These are phyloP conservation scores for Erodium moschatum DNA, from an alignment of 441 rosid species.

Conservation along the genomic window DNA sequence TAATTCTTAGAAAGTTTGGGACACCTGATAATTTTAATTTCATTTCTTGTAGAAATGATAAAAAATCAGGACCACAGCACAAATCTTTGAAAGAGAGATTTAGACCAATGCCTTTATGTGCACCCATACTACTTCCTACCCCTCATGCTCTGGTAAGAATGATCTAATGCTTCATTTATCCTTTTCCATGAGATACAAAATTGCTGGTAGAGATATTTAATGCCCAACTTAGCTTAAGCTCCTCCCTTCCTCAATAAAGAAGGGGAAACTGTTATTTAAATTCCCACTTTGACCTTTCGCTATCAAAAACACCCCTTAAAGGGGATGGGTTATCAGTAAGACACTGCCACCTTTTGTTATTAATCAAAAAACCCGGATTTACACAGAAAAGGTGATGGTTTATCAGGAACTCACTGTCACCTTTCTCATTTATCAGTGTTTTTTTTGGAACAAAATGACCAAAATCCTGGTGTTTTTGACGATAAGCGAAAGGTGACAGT, in stretches of 20 bases:
- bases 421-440: too few relatives aligned
- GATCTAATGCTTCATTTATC: slow-evolving; percentile 1
- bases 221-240: background rate
- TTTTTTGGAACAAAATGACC: too few relatives aligned
- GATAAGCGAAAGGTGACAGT: too few relatives aligned
- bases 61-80: slow-evolving; percentile 40
- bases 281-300: too few relatives aligned
- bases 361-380: too few relatives aligned
- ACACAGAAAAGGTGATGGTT: too few relatives aligned
- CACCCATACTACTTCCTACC: slow-evolving; percentile 72
- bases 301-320: too few relatives aligned
- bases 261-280: background rate
- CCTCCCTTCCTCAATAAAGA: background rate
- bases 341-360: too few relatives aligned
- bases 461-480: too few relatives aligned
- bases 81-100: slow-evolving; percentile 69
- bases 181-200: background rate
- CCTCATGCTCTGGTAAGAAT: slow-evolving; percentile 82
- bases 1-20: slow-evolving; percentile 8
- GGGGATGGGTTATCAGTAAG: too few relatives aligned
- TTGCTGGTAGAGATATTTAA: background rate
- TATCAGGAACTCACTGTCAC: too few relatives aligned
- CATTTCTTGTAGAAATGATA: slow-evolving; percentile 48
- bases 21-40: slow-evolving; percentile 18
- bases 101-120: slow-evolving; percentile 85